Percentiles rank a stretch among this genome's conserved stretches.
Conservation (phyloP, 495 filamentous ascomycete genomes). For the Sordaria brevicollis region DNA sequence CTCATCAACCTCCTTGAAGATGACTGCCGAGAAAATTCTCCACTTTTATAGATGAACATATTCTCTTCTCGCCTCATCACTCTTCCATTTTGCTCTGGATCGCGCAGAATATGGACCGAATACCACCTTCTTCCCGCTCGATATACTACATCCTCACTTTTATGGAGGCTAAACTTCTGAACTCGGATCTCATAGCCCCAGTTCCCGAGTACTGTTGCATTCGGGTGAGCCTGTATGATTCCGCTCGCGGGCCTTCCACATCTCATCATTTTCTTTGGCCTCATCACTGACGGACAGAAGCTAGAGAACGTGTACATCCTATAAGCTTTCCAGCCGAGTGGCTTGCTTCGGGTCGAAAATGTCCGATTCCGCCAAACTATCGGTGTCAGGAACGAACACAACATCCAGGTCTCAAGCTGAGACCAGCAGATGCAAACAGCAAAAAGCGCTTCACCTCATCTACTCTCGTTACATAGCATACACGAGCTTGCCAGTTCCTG, state of each 20-base stretch:
- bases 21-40: conserved; percentile 14
- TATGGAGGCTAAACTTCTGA: background rate
- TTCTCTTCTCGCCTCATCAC: background rate
- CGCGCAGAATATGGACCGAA: background rate
- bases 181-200: background rate
- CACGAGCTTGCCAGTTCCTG: background rate
- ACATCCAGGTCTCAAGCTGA: background rate
- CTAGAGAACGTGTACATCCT: background rate
- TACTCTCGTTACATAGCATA: background rate
- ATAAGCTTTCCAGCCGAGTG: background rate
- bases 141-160: background rate
- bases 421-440: background rate
- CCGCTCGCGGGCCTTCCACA: background rate
- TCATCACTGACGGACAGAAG: background rate
- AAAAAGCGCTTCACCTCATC: background rate
- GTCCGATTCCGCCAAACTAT: background rate
- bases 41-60: conserved; percentile 8
- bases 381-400: background rate
- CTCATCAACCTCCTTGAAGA: conserved; percentile 1
- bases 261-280: background rate
- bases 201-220: background rate
- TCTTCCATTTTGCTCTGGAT: background rate
- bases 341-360: background rate
- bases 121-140: background rate
- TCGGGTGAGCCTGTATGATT: background rate